Conservation (phyloP, 1,139 yeast genomes). For the Kodamaea arcana region DNA sequence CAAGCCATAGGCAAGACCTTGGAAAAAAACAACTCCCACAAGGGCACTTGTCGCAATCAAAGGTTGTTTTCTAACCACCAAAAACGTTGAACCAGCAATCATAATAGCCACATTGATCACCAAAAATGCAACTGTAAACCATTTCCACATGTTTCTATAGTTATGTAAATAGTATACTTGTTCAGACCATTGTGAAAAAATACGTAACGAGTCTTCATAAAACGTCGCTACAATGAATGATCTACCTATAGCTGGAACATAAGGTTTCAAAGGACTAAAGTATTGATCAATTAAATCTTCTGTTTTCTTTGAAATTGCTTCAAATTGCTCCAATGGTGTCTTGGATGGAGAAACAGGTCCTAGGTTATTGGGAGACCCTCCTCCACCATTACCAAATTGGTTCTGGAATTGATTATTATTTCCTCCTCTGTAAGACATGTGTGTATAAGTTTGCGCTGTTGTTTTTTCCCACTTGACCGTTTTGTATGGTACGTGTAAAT, state of each 20-base stretch:
- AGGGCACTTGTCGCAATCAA: conserved; percentile 71
- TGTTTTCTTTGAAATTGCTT: conserved; percentile 38
- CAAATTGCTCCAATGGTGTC: conserved; percentile 39
- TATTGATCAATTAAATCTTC: conserved; percentile 48
- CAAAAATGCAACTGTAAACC: conserved; percentile 72
- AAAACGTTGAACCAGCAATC: conserved; percentile 68
- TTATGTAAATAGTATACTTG: conserved; percentile 82
- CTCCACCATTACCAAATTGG: conserved; percentile 12
- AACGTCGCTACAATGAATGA: conserved; percentile 92
- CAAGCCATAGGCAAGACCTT: conserved; percentile 87
- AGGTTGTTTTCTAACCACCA: conserved; percentile 68
- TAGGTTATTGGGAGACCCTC: conserved; percentile 14
- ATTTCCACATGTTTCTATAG: conserved; percentile 75
- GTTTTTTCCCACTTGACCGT: neutral
- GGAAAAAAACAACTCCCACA: conserved; percentile 69
- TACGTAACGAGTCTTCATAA: conserved; percentile 84
- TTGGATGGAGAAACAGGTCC: conserved; percentile 20
- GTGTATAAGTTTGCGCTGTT: neutral
- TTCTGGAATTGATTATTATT: conserved; percentile 14
- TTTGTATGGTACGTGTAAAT: conserved; percentile 1
- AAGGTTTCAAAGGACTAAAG: conserved; percentile 57
- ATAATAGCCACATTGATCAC: conserved; percentile 62
- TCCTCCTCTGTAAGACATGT: conserved; percentile 18
- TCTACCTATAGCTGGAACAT: conserved; percentile 83
- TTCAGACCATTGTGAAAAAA: conserved; percentile 84